A percentile compares a stretch with the other conserved stretches of the same genome.
Conservation (phyloP, 495 filamentous ascomycete genomes). For the Podospora pseudoanserina region DNA sequence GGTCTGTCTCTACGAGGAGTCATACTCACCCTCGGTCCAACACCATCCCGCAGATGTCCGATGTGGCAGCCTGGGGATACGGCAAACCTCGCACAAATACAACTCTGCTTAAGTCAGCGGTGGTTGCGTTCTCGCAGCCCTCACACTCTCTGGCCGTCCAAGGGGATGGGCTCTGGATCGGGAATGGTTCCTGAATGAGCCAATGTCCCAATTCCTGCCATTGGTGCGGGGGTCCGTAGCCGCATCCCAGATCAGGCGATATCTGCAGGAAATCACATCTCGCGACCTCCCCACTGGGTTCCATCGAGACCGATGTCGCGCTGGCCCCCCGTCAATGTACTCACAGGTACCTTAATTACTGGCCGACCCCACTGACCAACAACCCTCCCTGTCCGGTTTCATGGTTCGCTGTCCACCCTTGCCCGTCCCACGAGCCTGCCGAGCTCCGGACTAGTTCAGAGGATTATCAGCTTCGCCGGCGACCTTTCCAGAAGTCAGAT, state of each 20-base stretch:
- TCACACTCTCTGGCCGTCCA: not conserved
- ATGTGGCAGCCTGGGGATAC: not conserved
- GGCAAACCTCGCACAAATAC: no score
- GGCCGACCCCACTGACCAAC: not conserved
- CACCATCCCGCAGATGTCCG: not conserved
- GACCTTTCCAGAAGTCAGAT: conserved; percentile 2
- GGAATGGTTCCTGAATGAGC: conserved; percentile 20
- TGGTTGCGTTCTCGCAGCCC: not conserved
- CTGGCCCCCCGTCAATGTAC: not conserved
- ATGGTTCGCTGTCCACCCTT: not conserved
- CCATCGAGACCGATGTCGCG: conserved; percentile 25
- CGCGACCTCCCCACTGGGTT: conserved; percentile 33
- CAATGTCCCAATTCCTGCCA: conserved; percentile 13
- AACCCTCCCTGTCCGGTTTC: not conserved
- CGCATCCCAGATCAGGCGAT: conserved; percentile 31
- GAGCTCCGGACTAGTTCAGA: conserved; percentile 5
- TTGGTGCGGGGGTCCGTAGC: conserved; percentile 25
- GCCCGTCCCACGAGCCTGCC: conserved; percentile 1
- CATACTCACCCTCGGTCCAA: not conserved
- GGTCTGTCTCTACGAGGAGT: not conserved
- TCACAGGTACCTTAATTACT: not conserved
- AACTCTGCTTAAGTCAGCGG: not conserved
- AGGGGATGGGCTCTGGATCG: conserved; percentile 13
- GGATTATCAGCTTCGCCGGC: not conserved
- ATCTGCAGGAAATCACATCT: conserved; percentile 30